Evolutionary conservation across 805 yeast genomes (phyloP).

Genomic region (Pichia nakasei): DNA sequence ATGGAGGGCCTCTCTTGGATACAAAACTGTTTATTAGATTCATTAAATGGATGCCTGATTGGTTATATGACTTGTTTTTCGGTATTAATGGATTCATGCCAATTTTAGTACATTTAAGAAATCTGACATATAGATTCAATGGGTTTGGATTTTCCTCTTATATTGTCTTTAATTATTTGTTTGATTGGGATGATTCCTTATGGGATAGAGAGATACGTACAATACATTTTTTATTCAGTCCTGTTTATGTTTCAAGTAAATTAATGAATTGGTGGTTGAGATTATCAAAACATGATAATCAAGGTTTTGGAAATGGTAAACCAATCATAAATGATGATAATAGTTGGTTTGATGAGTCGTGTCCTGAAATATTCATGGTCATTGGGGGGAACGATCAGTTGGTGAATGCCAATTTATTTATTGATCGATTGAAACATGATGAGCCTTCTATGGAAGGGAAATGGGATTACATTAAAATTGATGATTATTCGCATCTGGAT

Average conservation of each 20-base stretch:
- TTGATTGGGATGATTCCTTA: conserved; percentile 75
- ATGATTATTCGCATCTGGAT: conserved; percentile 76
- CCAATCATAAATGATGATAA: conserved; percentile 44
- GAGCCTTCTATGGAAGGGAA: conserved; percentile 41
- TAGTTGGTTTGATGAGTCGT: conserved; percentile 43
- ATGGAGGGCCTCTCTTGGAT: conserved; percentile 70
- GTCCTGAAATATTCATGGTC: conserved; percentile 58
- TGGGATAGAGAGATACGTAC: conserved; percentile 66
- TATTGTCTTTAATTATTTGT: conserved; percentile 75
- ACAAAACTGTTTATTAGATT: conserved; percentile 52
- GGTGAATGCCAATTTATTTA: conserved; percentile 65
- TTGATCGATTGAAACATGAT: conserved; percentile 50
- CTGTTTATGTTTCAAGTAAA: conserved; percentile 70
- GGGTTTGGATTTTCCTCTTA: conserved; percentile 61
- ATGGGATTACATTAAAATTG: conserved; percentile 36
- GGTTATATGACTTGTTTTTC: conserved; percentile 43
- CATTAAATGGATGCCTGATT: conserved; percentile 43
- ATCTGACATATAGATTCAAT: conserved; percentile 37
- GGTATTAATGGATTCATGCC: conserved; percentile 79
- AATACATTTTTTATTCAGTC: conserved; percentile 77
- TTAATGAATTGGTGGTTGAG: conserved; percentile 90
- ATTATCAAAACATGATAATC: no score
- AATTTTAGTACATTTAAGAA: conserved; percentile 53
- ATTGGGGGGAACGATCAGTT: conserved; percentile 67
- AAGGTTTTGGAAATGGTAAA: conserved; percentile 16